Evolutionary conservation across 2,329 filamentous ascomycete genomes (phyloP), one percentile per base, ranked within the genome.

Genomic region (Pseudogymnoascus sp.): DNA sequence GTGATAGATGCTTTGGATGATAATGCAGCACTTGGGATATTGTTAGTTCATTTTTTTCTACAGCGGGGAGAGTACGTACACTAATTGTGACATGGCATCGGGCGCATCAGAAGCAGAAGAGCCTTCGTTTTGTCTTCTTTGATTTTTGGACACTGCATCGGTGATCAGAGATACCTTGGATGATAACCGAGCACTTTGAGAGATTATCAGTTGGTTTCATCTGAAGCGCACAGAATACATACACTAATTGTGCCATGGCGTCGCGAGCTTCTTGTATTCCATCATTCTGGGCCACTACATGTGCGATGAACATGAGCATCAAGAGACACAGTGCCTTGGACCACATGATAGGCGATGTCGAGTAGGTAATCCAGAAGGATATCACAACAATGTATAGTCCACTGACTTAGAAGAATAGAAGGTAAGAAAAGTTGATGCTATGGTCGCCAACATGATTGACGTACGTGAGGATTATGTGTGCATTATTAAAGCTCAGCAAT

Each of bases 291-390:
- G 45, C 45, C n/a, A 30, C 26, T 10, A 52, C 45, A 19, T 15
- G 6, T 23, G 45, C 45, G 45, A 52, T 30, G 26, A 52, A 5
- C 10, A 15, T 19, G 26, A 52, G 12, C 28, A 52, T 2, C 26
- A 52, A 12, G 26, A 52, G 15, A 18, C 45, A 52, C 5, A 19
- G 26, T 30, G 45, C 15, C n/a, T 30, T 52, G 26, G 45, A 52
- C 45, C 45, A 52, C 45, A 52, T 52, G 45, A 52, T 52, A 26
- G 45, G 45, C 45, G 45, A 52, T 52, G 45, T 30, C 45, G 26
- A 52, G 21, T 30, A 18, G 23, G 26, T 26, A 13, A 15, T n/a
- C 26, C 26, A 52, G 28, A 52, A 19, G 45, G 45, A 52, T 52
- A 52, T 30, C 19, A 52, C 45, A 52, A 52, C 23, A 52, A 52